phyloP scores from a whole-genome alignment of 1,284 basidiomycete species.

The Pseudozyma sp. region DNA sequence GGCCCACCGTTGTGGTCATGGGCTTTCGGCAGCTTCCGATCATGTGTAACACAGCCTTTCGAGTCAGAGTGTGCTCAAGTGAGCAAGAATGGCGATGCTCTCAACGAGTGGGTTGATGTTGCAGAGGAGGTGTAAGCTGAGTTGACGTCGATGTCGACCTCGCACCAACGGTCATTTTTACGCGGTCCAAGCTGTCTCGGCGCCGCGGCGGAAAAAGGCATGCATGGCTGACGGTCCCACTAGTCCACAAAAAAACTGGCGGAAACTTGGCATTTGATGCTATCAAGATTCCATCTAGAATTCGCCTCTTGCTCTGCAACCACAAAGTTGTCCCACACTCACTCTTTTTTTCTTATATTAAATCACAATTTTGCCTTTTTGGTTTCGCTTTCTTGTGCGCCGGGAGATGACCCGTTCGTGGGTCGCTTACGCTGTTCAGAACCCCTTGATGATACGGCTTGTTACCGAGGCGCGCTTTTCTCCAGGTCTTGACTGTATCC shows the following conservation, averaged over 20 bases:
- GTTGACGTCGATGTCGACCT: too few relatives aligned
- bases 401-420: slow-evolving; percentile 1
- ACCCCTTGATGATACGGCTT: slow-evolving; percentile 7
- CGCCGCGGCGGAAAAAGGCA: slow-evolving; percentile 3
- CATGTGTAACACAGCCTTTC: slow-evolving; percentile 1
- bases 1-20: neutral
- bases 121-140: too few relatives aligned
- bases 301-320: too few relatives aligned
- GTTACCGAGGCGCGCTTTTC: slow-evolving; percentile 18
- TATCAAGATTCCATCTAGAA: too few relatives aligned
- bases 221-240: slow-evolving; percentile 5
- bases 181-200: slow-evolving; percentile 4
- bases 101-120: too few relatives aligned
- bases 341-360: neutral
- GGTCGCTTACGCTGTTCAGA: slow-evolving; percentile 15
- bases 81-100: too few relatives aligned
- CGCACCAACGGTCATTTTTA: slow-evolving; percentile 1
- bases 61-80: too few relatives aligned
- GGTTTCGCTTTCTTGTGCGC: neutral
- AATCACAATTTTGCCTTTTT: neutral
- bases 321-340: neutral
- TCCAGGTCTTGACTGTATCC: neutral
- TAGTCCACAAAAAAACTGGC: too few relatives aligned
- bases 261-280: too few relatives aligned
- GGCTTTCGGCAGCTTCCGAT: neutral